Conservation (phyloP, 306 rosid species). For the Arachis hypogaea region DNA sequence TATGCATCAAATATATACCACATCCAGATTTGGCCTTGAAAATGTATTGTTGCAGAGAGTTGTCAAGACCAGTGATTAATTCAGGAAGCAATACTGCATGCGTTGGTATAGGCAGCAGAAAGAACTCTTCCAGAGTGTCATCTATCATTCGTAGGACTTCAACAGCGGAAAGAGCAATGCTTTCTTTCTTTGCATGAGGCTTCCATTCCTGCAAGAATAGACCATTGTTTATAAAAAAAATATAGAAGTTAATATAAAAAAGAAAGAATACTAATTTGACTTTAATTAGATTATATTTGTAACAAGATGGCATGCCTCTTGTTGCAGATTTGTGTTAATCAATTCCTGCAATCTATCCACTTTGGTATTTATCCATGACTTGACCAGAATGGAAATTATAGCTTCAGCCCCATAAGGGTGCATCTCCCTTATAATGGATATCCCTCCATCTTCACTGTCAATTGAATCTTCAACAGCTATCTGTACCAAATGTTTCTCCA, state of each 20-base stretch:
- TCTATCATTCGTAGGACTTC: slow-evolving; percentile 71
- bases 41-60: slow-evolving; percentile 71
- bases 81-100: slow-evolving; percentile 66
- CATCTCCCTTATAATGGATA: slow-evolving; percentile 80
- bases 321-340: slow-evolving; percentile 72
- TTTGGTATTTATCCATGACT: slow-evolving; percentile 74
- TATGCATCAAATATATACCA: slow-evolving; percentile 50
- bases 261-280: neutral
- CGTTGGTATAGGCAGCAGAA: slow-evolving; percentile 71
- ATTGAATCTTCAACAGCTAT: slow-evolving; percentile 82
- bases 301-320: slow-evolving; percentile 62
- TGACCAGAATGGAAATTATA: slow-evolving; percentile 56
- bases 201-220: slow-evolving; percentile 60
- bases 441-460: slow-evolving; percentile 91
- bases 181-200: slow-evolving; percentile 69
- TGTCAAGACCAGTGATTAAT: slow-evolving; percentile 67
- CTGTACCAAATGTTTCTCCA: slow-evolving; percentile 89
- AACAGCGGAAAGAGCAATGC: slow-evolving; percentile 70
- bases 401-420: slow-evolving; percentile 87
- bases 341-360: slow-evolving; percentile 71
- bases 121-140: slow-evolving; percentile 74
- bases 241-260: too few species aligned
- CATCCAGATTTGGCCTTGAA: slow-evolving; percentile 72
- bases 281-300: slow-evolving; percentile 20
- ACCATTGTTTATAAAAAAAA: too few species aligned